A percentile compares a stretch with the other conserved stretches of the same genome.
Evolutionary conservation across 1,284 basidiomycete species (phyloP).

Genomic region (Entoloma clypeatum): DNA sequence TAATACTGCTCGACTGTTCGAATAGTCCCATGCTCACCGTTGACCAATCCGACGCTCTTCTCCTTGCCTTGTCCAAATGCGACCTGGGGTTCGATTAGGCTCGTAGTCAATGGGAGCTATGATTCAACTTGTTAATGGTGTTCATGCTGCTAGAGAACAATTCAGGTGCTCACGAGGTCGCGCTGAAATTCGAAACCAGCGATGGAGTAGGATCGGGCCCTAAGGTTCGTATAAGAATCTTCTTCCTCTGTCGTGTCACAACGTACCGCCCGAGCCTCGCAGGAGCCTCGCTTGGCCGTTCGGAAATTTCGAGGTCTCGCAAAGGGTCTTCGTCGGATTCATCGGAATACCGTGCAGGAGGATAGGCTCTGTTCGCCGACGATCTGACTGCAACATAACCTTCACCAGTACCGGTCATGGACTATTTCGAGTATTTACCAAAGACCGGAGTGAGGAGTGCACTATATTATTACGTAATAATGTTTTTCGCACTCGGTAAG

Average conservation of each 20-base stretch:
- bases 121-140: not conserved
- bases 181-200: constrained; percentile 29
- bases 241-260: constrained; percentile 7
- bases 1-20: constrained; percentile 5
- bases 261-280: constrained; percentile 30
- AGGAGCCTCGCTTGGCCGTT: constrained; percentile 43
- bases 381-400: constrained; percentile 42
- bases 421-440: too few relatives aligned
- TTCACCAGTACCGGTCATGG: constrained; percentile 25
- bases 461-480: too few relatives aligned
- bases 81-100: constrained; percentile 62
- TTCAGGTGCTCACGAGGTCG: constrained; percentile 43
- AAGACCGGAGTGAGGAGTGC: too few relatives aligned
- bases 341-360: constrained; percentile 44
- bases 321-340: constrained; percentile 69
- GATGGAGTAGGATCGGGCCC: constrained; percentile 18
- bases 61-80: constrained; percentile 45
- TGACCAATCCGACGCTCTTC: constrained; percentile 74
- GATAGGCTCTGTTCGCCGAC: constrained; percentile 29
- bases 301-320: constrained; percentile 71
- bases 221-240: constrained; percentile 6
- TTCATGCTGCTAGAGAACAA: not conserved
- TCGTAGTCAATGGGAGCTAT: constrained; percentile 67
- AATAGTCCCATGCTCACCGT: constrained; percentile 49
- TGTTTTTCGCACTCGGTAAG: not conserved